Evolutionary conservation across 106 monocot genomes (phyloP).

Genomic region (Dendrobium catenatum): DNA sequence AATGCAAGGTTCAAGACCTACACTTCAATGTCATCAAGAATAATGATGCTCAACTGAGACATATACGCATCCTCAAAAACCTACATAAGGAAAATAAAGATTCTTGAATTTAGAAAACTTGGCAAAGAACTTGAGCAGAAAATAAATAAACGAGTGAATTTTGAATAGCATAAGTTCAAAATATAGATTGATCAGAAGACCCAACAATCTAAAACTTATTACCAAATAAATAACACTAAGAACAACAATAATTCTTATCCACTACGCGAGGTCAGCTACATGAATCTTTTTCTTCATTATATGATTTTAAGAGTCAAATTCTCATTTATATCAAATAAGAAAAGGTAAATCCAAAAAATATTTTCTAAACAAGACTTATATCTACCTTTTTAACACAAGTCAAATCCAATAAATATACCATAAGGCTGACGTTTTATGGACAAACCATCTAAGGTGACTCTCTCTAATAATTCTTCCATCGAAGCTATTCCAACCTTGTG

Average conservation of each 20-base stretch:
- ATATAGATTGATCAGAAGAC: background rate
- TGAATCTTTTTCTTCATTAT: no score
- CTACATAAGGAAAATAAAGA: constrained; percentile 22
- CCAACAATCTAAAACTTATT: background rate
- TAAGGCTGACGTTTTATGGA: no score
- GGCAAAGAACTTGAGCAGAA: background rate
- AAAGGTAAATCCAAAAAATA: no score
- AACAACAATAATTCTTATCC: no score
- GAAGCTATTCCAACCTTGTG: no score
- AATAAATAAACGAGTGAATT: background rate
- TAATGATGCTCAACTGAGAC: constrained; percentile 82
- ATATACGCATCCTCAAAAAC: constrained; percentile 97
- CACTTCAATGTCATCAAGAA: constrained; percentile 98
- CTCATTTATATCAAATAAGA: no score
- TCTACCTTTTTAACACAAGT: no score
- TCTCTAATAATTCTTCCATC: background rate
- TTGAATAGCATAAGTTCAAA: background rate
- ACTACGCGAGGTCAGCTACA: no score
- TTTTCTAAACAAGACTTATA: no score
- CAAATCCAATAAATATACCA: no score
- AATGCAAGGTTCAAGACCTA: constrained; percentile 14
- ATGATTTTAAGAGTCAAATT: no score
- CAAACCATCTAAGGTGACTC: no score
- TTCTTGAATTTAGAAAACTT: background rate
- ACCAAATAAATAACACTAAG: background rate